Evolutionary conservation across 352 stramenopile species (phyloP).

Genomic region (Pythium aquatile): DNA sequence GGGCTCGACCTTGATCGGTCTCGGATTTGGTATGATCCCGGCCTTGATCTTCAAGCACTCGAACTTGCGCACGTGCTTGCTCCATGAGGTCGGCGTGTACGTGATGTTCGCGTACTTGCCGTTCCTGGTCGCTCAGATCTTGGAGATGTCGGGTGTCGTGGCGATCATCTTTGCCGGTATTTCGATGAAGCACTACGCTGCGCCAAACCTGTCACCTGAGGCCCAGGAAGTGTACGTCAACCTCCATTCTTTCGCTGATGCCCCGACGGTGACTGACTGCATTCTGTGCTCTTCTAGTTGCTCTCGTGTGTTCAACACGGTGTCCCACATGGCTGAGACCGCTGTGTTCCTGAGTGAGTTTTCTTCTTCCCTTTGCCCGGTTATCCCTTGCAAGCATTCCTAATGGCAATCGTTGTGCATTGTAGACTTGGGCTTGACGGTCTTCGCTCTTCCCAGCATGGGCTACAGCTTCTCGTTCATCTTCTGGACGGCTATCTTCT

Average conservation of each 20-base stretch:
- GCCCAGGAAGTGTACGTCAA: slow-evolving; percentile 72
- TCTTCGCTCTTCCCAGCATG: slow-evolving; percentile 75
- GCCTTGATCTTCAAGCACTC: slow-evolving; percentile 90
- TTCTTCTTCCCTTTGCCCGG: too few relatives aligned
- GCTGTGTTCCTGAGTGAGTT: slow-evolving; percentile 89
- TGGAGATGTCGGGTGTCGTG: slow-evolving; percentile 91
- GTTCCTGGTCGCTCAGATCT: slow-evolving; percentile 68
- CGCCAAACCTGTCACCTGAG: slow-evolving; percentile 82
- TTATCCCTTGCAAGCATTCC: too few relatives aligned
- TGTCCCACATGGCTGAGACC: slow-evolving; percentile 91
- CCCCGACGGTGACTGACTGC: not conserved
- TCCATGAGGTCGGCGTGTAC: slow-evolving; percentile 89
- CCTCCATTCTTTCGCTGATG: not conserved
- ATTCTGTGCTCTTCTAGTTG: slow-evolving; percentile 36
- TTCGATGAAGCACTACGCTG: slow-evolving; percentile 88
- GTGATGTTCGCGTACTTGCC: slow-evolving; percentile 87
- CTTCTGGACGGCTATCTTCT: slow-evolving; percentile 84
- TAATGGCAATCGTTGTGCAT: not conserved
- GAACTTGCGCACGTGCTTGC: slow-evolving; percentile 81
- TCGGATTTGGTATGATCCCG: slow-evolving; percentile 78
- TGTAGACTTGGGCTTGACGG: slow-evolving; percentile 87
- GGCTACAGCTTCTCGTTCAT: slow-evolving; percentile 85
- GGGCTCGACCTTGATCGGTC: slow-evolving; percentile 86
- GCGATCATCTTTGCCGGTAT: slow-evolving; percentile 94
- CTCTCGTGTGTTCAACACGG: slow-evolving; percentile 87